Evolutionary conservation across 2,329 filamentous ascomycete species (phyloP), one percentile per base, ranked within the genome.

Genomic region (Zalaria obscura): DNA sequence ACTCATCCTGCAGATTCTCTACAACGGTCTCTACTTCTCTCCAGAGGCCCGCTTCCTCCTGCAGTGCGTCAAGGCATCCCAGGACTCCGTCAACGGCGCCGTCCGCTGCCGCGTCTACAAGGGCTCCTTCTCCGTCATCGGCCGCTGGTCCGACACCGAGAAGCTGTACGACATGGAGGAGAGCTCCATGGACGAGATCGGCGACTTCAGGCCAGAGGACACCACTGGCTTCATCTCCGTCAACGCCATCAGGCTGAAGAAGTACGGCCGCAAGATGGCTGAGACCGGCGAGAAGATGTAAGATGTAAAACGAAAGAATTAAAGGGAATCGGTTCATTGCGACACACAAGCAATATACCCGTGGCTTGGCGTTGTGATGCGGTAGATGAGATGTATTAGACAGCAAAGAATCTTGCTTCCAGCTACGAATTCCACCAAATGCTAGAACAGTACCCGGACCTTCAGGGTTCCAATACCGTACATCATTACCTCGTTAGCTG

Each of bases 31-130:
- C 45, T 76, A 77, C 70, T 83, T 82, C 67, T 79, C 75, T 9
- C 78, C 78, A 28, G 79, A 83, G 63, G 75, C 78, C 45, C 77
- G 80, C 60, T 82, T 81, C 64, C 66, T 82, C 43, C 76, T 87
- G 64, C 70, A 76, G 56, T 72, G 72, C 52, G 73, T 82, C 53
- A 54, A 67, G 40, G 70, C 72, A 49, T 69, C 64, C 35, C 78
- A 83, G 58, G 71, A 73, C 58, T 65, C 67, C 44, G 74, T 78
- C 58, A 77, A 77, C 58, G 74, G 74, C 33, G 61, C 63, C 54
- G 78, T 83, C 46, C 67, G 77, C 48, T 69, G 75, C 59, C 70
- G 72, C 43, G 66, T 68, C 47, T 83, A 80, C 71, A 82, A 82
- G 75, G 79, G 82, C 49, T 67, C 65, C 55, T 67, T 78, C 57